Conservation (phyloP, 768 basidiomycete genomes). For the Rhizopogon vulgaris region DNA sequence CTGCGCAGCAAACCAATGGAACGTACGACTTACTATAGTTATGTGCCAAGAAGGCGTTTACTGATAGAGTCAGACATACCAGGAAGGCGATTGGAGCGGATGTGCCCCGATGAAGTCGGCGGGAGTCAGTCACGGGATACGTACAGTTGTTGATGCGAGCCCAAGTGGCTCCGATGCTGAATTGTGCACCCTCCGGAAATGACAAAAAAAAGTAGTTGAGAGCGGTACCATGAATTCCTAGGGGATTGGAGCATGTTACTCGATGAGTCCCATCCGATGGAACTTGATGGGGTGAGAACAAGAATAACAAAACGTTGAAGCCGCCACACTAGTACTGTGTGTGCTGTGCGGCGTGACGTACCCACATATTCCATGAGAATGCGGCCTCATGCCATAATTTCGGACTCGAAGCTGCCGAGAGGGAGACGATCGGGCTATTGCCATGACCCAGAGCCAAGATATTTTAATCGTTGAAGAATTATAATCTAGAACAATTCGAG, state of each 20-base stretch:
- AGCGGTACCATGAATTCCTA: not conserved
- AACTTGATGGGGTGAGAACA: not conserved
- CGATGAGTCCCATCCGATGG: not conserved
- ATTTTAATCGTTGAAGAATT: no score
- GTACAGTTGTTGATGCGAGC: not conserved
- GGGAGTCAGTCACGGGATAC: not conserved
- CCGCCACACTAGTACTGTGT: no score
- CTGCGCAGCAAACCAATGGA: no score
- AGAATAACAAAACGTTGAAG: not conserved
- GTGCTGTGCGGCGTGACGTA: not conserved
- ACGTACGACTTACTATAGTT: not conserved
- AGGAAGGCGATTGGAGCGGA: not conserved
- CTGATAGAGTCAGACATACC: no score
- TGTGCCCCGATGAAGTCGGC: not conserved
- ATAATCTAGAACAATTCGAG: not conserved
- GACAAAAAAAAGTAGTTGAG: not conserved
- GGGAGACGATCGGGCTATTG: not conserved
- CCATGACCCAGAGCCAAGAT: not conserved
- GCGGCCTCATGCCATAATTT: not conserved
- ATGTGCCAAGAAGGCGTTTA: not conserved
- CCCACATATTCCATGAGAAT: not conserved
- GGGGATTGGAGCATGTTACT: not conserved
- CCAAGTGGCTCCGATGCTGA: not conserved
- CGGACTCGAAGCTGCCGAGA: not conserved
- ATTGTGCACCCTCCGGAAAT: not conserved